A percentile compares a stretch with the other conserved stretches of the same genome.
These are phyloP conservation scores for Euptelea pleiosperma DNA, from an alignment of 164 flowering plant genomes.

Conservation along the genomic window DNA sequence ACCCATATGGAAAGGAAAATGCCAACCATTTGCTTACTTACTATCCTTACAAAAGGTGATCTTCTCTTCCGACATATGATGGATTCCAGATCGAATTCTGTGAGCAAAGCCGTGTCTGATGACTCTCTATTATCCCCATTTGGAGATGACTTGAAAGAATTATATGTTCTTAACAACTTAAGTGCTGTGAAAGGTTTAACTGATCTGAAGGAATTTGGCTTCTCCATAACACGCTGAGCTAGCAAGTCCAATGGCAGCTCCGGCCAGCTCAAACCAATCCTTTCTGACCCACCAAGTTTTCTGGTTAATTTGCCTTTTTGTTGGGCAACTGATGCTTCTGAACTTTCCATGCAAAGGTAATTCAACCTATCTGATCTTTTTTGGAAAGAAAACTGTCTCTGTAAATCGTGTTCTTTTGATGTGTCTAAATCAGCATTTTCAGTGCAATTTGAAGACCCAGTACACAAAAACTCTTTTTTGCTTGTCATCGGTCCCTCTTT, in stretches of 20 bases:
- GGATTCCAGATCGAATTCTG: slow-evolving; percentile 64
- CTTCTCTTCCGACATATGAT: slow-evolving; percentile 55
- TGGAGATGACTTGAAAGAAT: slow-evolving; percentile 53
- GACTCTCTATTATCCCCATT: slow-evolving; percentile 26
- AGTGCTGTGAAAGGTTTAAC: slow-evolving; percentile 52
- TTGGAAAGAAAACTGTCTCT: slow-evolving; percentile 46
- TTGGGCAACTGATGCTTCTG: slow-evolving; percentile 23
- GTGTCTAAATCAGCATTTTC: slow-evolving; percentile 17
- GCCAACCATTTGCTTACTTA: slow-evolving; percentile 99
- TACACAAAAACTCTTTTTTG: slow-evolving; percentile 12
- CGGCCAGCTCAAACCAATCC: slow-evolving; percentile 87
- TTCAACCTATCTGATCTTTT: slow-evolving; percentile 53
- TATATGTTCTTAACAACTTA: slow-evolving; percentile 43
- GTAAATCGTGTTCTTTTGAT: slow-evolving; percentile 23
- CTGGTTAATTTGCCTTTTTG: slow-evolving; percentile 35
- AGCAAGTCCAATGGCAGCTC: slow-evolving; percentile 74
- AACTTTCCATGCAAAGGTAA: slow-evolving; percentile 31
- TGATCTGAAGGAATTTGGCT: slow-evolving; percentile 52
- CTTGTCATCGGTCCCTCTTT: slow-evolving; percentile 15
- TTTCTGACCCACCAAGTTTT: slow-evolving; percentile 68
- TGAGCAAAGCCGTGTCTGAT: slow-evolving; percentile 41
- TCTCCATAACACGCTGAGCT: slow-evolving; percentile 50
- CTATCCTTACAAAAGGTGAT: slow-evolving; percentile 74
- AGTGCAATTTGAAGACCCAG: slow-evolving; percentile 17
- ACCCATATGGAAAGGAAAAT: slow-evolving; percentile 88